Percentiles rank a stretch among this genome's conserved stretches.
phyloP scores from a whole-genome alignment of 768 basidiomycete species.

The Termitomyces sp. region DNA sequence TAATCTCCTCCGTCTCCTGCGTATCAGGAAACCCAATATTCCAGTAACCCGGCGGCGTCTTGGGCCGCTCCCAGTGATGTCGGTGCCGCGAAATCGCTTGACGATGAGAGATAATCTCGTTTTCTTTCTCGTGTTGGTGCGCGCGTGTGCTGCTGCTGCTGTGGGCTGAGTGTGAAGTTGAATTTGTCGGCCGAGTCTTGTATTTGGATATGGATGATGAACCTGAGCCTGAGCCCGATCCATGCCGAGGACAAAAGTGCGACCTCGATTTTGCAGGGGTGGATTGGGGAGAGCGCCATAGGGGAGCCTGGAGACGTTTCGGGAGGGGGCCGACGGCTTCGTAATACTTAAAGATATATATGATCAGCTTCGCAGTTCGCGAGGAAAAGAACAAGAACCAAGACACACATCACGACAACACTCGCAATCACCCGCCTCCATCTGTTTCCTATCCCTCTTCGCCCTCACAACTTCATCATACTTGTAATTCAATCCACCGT shows the following conservation, averaged over 20 bases:
- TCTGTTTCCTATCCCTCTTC: constrained; percentile 53
- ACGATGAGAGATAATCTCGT: constrained; percentile 49
- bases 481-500: constrained; percentile 61
- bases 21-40: constrained; percentile 86
- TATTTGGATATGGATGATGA: neutral
- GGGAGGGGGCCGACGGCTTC: constrained; percentile 71
- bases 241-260: constrained; percentile 21
- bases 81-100: constrained; percentile 70
- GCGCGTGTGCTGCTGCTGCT: neutral
- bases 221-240: constrained; percentile 5
- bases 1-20: constrained; percentile 75
- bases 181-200: neutral
- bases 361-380: neutral
- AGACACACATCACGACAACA: constrained; percentile 70
- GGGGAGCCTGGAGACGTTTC: constrained; percentile 54
- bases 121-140: constrained; percentile 17
- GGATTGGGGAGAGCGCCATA: constrained; percentile 64
- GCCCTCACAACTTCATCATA: constrained; percentile 76
- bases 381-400: neutral
- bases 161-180: neutral
- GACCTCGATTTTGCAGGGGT: constrained; percentile 21
- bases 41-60: constrained; percentile 87
- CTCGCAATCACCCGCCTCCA: constrained; percentile 79
- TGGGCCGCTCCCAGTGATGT: constrained; percentile 61
- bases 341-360: constrained; percentile 58